phyloP scores from a whole-genome alignment of 2,329 filamentous ascomycete species.

The Botrytis squamosa region DNA sequence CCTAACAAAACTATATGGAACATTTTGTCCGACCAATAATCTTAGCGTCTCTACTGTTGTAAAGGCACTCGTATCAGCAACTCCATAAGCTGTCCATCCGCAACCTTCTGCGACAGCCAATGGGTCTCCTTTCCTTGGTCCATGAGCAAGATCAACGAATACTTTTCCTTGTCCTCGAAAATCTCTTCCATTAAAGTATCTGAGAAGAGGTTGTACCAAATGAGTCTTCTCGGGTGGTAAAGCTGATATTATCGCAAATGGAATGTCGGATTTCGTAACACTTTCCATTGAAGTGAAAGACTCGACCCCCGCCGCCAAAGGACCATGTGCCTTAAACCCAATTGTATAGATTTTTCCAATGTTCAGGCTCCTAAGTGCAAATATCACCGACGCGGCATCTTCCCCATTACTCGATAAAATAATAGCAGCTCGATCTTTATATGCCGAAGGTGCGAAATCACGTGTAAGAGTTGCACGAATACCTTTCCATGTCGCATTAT shows the following conservation, averaged over 20 bases:
- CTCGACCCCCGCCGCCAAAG: slow-evolving; percentile 64
- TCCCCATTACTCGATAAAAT: slow-evolving; percentile 71
- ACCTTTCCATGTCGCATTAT: slow-evolving; percentile 83
- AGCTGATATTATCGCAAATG: slow-evolving; percentile 79
- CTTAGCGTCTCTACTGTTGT: slow-evolving; percentile 80
- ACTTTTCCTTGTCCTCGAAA: slow-evolving; percentile 54
- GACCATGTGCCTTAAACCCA: slow-evolving; percentile 67
- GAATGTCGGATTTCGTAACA: slow-evolving; percentile 74
- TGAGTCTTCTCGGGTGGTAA: slow-evolving; percentile 75
- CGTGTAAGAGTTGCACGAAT: slow-evolving; percentile 78
- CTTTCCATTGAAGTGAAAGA: slow-evolving; percentile 70
- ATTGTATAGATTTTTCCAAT: slow-evolving; percentile 82
- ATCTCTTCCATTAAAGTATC: slow-evolving; percentile 54
- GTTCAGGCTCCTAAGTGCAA: slow-evolving; percentile 71
- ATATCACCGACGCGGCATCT: slow-evolving; percentile 76
- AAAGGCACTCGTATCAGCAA: slow-evolving; percentile 78
- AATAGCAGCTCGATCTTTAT: slow-evolving; percentile 71
- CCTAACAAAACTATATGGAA: slow-evolving; percentile 82
- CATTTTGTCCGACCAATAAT: slow-evolving; percentile 79
- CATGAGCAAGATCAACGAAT: slow-evolving; percentile 73
- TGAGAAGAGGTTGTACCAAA: slow-evolving; percentile 73
- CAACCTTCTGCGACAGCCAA: slow-evolving; percentile 67
- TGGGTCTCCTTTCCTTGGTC: slow-evolving; percentile 65
- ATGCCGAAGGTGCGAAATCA: slow-evolving; percentile 80
- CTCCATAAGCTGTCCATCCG: slow-evolving; percentile 77